A percentile compares a stretch with the other conserved stretches of the same genome.
phyloP scores from a whole-genome alignment of 345 rosid species.

The Boechera divaricarpa region DNA sequence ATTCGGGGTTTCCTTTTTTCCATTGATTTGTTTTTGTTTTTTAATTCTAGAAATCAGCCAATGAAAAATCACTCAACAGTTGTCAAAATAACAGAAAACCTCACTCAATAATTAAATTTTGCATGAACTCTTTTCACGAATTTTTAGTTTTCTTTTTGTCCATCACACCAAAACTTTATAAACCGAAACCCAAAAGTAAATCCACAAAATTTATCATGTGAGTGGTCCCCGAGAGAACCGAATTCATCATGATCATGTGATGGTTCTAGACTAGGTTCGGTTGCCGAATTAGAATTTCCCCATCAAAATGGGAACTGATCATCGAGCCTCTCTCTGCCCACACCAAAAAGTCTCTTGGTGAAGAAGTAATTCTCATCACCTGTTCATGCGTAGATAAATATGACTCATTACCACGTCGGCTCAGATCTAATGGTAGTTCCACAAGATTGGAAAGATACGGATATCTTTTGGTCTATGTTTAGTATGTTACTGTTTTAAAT shows the following conservation, averaged over 20 bases:
- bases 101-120: neutral
- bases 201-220: constrained; percentile 21
- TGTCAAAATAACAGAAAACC: neutral
- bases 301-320: constrained; percentile 2
- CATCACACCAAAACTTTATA: neutral
- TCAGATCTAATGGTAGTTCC: neutral
- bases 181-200: too few species aligned
- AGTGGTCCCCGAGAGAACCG: neutral
- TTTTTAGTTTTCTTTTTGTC: neutral
- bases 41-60: neutral
- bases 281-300: constrained; percentile 25
- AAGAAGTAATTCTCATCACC: neutral
- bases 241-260: constrained; percentile 8
- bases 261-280: constrained; percentile 28
- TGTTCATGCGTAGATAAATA: constrained; percentile 3
- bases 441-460: neutral
- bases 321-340: neutral
- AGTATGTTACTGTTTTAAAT: constrained; percentile 22
- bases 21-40: too few species aligned
- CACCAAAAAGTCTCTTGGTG: neutral
- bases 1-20: neutral
- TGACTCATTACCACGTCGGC: constrained; percentile 24
- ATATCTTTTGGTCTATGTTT: constrained; percentile 17
- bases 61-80: neutral
- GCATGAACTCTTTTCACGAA: too few species aligned